Evolutionary conservation across 768 basidiomycete genomes (phyloP), one percentile per base, ranked within the genome.

Genomic region (Suillus americanus): DNA sequence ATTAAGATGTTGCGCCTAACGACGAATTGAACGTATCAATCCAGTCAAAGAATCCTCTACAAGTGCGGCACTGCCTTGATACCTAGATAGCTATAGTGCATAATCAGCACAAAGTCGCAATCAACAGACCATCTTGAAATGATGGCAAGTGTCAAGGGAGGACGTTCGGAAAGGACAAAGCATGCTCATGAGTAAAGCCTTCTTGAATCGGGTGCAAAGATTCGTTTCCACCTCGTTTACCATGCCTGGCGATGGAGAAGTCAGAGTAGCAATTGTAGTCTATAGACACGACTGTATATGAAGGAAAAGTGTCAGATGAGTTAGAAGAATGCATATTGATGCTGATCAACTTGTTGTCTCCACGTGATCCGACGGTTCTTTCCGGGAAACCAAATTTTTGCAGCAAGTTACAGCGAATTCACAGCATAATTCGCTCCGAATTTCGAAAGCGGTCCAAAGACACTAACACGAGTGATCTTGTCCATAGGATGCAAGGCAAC

Each of bases 141-240:
- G 92, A 91, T 0, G 95, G 95, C 8, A 96, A 80, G 74, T 97
- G 95, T 3, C 85, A 64, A 7, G 85, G 80, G 6, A 96, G 79
- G 72, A 88, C 66, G 74, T 83, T 78, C 7, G 84, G 81, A 2
- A 88, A 82, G 73, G 96, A 99, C 30, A 97, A 75, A 2, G 88
- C 85, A 72, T 97, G 97, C 75, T 99, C 97, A 76, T 99, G 95
- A 1, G 93, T 82, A 74, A 99, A 99, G 97, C 90, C 70, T 97
- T 97, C 79, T 97, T 96, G 75, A 84, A 83, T 60, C 88, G 83
- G 64, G 48, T 50, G 8, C 46, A 23, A 14, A 23, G 23, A 48
- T 33, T 6, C 33, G 62, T 30, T 60, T 53, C 5, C 59, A 1
- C 65, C 67, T 38, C 72, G 68, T 63, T 54, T 65, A 5, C 37